Base-by-base conservation (phyloP, 495 filamentous ascomycete genomes). In the Neurospora sp. region DNA sequence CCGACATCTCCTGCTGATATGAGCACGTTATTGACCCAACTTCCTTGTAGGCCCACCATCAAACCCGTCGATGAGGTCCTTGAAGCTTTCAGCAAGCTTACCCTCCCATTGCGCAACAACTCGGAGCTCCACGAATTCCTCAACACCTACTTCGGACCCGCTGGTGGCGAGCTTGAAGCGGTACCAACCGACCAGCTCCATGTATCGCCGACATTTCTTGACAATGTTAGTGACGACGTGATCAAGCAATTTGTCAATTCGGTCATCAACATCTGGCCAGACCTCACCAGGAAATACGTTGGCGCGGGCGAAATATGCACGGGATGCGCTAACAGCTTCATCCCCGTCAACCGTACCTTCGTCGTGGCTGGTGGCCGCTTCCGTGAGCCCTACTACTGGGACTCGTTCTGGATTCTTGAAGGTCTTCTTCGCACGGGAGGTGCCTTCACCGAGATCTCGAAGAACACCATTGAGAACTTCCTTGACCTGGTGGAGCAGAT, bases 361-460 rank as follows among this genome's bases (percentile, higher is more conserved):
- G 84, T 87, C 31, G 81, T 87, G 35, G 85, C 85, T 3, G 85
- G 85, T 27, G 85, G 85, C 14, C 82, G 85, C 45, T 87, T 87
- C 75, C 81, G 85, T 69, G 85, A 87, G 74, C 81, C 84, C 20
- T 87, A 86, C 71, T 87, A 87, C 77, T 87, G 85, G 85, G 85
- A 87, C 74, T 84, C 83, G 70, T 87, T 82, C 76, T 87, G 85
- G 85, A 87, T 86, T 40, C 6, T 86, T 27, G 84, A 87, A 75
- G 85, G 85, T 14, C 78, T 87, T 35, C 75, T 87, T 12, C 82
- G 85, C 31, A 87, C 85, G 3, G 84, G 84, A 20, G 85, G 85
- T 38, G 77, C 82, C 45, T 87, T 85, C 72, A 81, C 78, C 40
- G 69, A 84, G 59, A 85, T 87, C 70, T 82, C 85, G 20, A 81